phyloP scores from a whole-genome alignment of 306 rosid species.

The Sicyos edulis region DNA sequence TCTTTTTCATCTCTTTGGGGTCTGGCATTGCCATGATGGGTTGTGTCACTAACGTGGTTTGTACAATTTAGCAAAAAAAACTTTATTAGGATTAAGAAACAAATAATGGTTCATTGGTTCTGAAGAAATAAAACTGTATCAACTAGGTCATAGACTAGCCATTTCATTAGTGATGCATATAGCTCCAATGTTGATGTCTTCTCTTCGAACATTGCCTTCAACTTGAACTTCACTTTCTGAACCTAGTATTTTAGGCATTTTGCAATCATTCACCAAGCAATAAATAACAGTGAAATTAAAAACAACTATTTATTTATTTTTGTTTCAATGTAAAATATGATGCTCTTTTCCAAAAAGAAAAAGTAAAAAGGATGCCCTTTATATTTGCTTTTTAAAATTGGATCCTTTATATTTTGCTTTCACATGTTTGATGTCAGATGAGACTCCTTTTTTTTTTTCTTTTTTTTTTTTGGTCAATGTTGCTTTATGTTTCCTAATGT shows the following conservation, averaged over 20 bases:
- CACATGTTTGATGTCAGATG: background rate
- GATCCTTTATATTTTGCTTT: background rate
- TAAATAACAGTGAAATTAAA: background rate
- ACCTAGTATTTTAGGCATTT: slow-evolving; percentile 1
- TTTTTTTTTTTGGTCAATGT: background rate
- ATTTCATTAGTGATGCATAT: background rate
- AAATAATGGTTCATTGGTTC: too few species aligned
- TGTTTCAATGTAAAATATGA: background rate
- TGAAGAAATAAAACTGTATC: background rate
- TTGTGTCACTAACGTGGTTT: background rate
- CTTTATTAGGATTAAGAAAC: background rate
- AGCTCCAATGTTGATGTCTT: background rate
- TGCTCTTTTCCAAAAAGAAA: background rate
- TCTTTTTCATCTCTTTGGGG: background rate
- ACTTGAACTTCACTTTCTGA: slow-evolving; percentile 8
- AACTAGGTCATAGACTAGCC: slow-evolving; percentile 1
- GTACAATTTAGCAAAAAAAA: background rate
- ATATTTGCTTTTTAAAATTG: too few species aligned
- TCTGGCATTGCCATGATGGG: background rate
- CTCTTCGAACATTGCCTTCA: slow-evolving; percentile 1
- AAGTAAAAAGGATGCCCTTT: too few species aligned
- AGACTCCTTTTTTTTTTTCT: background rate
- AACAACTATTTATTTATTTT: background rate
- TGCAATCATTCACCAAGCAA: background rate
- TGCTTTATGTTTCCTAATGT: background rate